These are phyloP conservation scores for Mycena vulgaris DNA, from an alignment of 768 basidiomycete genomes.

Conservation along the genomic window DNA sequence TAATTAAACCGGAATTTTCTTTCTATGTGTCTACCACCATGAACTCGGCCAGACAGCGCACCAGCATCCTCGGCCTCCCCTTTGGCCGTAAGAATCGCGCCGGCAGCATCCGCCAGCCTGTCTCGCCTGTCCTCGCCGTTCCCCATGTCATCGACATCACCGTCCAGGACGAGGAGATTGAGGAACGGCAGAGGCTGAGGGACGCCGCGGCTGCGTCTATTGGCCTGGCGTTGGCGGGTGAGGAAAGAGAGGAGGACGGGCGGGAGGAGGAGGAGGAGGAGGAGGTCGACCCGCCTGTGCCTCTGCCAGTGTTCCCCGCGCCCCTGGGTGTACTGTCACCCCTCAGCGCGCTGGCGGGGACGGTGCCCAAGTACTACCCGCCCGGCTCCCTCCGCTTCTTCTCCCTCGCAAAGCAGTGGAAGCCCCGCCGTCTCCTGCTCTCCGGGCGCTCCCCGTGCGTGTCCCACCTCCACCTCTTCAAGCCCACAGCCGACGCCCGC, in stretches of 20 bases:
- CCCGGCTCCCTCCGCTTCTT: conserved; percentile 80
- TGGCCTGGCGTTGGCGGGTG: conserved; percentile 68
- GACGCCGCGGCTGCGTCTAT: conserved; percentile 85
- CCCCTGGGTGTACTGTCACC: conserved; percentile 64
- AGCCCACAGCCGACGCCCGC: conserved; percentile 67
- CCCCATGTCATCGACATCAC: conserved; percentile 80
- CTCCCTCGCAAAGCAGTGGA: conserved; percentile 67
- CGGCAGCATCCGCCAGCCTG: conserved; percentile 11
- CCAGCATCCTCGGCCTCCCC: conserved; percentile 29
- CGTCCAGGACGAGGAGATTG: conserved; percentile 73
- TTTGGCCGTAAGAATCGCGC: conserved; percentile 12
- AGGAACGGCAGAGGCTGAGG: conserved; percentile 82
- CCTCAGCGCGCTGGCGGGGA: conserved; percentile 67
- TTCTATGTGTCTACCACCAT: neutral
- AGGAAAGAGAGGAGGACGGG: conserved; percentile 56
- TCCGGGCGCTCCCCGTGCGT: conserved; percentile 57
- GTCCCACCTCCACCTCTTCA: conserved; percentile 84
- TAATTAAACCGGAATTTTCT: neutral
- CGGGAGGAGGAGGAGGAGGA: conserved; percentile 40
- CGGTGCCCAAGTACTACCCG: conserved; percentile 78
- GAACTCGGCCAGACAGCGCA: conserved; percentile 17
- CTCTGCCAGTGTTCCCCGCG: conserved; percentile 76
- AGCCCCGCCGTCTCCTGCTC: conserved; percentile 33
- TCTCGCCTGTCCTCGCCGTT: neutral
- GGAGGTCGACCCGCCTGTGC: neutral